phyloP scores from a whole-genome alignment of 768 basidiomycete species.

The Gymnopilus junonius region DNA sequence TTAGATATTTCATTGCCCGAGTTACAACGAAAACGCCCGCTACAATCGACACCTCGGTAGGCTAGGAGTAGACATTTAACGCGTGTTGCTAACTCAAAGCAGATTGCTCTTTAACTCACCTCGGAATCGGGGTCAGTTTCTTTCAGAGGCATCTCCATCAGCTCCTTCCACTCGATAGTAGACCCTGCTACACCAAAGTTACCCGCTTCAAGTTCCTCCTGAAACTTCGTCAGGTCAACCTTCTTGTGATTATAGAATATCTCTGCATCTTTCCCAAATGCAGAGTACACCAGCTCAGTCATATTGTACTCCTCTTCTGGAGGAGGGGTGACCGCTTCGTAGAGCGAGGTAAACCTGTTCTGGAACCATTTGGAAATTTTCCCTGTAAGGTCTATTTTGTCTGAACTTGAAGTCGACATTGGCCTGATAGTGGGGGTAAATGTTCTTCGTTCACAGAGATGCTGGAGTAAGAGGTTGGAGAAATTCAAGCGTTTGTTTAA shows the following conservation, averaged over 20 bases:
- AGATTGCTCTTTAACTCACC: neutral
- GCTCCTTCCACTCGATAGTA: slow-evolving; percentile 13
- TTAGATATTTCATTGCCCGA: slow-evolving; percentile 4
- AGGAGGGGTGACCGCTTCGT: slow-evolving; percentile 5
- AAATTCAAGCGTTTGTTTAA: neutral
- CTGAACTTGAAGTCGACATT: neutral
- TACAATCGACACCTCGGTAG: slow-evolving; percentile 1
- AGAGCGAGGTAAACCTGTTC: slow-evolving; percentile 7
- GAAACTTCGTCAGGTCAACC: neutral
- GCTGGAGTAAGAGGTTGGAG: neutral
- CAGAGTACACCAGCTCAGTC: slow-evolving; percentile 5
- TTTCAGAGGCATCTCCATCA: slow-evolving; percentile 2
- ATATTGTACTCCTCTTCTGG: slow-evolving; percentile 6
- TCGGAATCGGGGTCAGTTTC: neutral
- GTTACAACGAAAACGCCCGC: slow-evolving; percentile 13
- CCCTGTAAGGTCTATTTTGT: neutral
- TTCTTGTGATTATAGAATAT: slow-evolving; percentile 7
- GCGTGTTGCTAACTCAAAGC: neutral
- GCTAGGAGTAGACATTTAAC: too few species aligned
- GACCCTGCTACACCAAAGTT: neutral
- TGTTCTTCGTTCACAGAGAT: neutral
- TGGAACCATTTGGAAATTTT: neutral
- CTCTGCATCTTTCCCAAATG: slow-evolving; percentile 9
- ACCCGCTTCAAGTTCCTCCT: slow-evolving; percentile 1
- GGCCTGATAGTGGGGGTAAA: too few species aligned